Evolutionary conservation across 305 asterid genomes (phyloP).

Genomic region (Petunia hybrid): DNA sequence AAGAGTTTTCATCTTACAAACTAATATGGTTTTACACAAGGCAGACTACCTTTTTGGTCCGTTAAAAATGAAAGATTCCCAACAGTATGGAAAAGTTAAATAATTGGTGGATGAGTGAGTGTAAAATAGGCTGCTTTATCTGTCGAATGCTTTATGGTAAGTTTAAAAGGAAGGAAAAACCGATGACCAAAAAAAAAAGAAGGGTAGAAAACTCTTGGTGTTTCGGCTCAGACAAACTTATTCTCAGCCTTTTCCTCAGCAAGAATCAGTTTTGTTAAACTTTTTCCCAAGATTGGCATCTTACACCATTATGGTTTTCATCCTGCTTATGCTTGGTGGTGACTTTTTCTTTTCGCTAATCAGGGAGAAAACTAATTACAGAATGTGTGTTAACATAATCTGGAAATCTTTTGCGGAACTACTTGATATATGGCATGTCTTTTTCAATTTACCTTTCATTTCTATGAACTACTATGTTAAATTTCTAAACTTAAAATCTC

Average conservation of each 20-base stretch:
- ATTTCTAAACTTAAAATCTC: background rate
- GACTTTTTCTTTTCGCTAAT: background rate
- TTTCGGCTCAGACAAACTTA: background rate
- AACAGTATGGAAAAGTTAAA: background rate
- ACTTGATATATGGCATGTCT: background rate
- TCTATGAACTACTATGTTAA: too few species aligned
- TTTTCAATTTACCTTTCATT: background rate
- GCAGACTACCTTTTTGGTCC: background rate
- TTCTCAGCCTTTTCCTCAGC: background rate
- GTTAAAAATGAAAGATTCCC: too few species aligned
- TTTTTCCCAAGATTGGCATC: background rate
- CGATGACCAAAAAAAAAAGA: background rate
- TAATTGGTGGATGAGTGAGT: background rate
- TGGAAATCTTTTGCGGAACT: background rate
- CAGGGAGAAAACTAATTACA: background rate
- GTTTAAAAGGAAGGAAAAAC: background rate
- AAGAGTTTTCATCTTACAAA: background rate
- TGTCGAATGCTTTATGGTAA: background rate
- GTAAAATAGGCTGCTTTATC: background rate
- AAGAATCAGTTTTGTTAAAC: background rate
- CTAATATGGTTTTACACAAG: background rate
- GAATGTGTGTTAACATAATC: conserved; percentile 1
- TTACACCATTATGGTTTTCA: background rate
- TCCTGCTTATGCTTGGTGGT: conserved; percentile 1
- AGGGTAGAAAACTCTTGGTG: background rate